phyloP scores from a whole-genome alignment of 1,139 yeast species.

The Kodamaea fungicola region DNA sequence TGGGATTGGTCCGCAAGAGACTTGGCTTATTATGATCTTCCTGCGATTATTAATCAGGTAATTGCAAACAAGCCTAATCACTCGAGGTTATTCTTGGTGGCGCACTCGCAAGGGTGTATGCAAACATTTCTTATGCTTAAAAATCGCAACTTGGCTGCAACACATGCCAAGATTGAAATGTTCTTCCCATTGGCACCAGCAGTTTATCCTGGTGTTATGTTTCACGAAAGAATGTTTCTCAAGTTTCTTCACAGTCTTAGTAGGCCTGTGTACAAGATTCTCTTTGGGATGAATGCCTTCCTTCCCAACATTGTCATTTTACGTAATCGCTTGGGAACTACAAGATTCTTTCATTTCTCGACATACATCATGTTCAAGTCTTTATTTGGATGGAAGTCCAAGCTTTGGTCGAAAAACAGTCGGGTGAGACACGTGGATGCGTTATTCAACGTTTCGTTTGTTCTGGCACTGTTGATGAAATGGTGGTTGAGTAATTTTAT shows the following conservation, averaged over 20 bases:
- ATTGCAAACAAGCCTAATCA: conserved; percentile 38
- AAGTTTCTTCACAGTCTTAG: conserved; percentile 50
- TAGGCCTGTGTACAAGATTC: conserved; percentile 32
- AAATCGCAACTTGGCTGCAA: conserved; percentile 25
- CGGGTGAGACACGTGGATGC: conserved; percentile 69
- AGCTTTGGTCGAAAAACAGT: conserved; percentile 61
- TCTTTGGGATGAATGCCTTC: conserved; percentile 63
- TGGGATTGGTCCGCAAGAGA: conserved; percentile 90
- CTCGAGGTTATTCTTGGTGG: conserved; percentile 57
- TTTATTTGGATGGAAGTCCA: conserved; percentile 82
- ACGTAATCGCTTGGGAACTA: conserved; percentile 44
- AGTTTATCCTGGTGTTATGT: conserved; percentile 73
- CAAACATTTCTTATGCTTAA: conserved; percentile 65
- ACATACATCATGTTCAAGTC: conserved; percentile 81
- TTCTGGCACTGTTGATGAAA: conserved; percentile 74
- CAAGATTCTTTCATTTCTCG: conserved; percentile 51
- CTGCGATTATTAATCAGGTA: conserved; percentile 66
- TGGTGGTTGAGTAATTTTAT: conserved; percentile 75
- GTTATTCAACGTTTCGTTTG: conserved; percentile 80
- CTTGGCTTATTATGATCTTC: conserved; percentile 74
- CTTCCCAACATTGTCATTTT: conserved; percentile 55
- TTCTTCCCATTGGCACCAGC: conserved; percentile 89
- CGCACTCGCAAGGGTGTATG: conserved; percentile 94
- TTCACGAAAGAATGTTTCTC: conserved; percentile 55
- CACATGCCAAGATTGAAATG: conserved; percentile 52